Evolutionary conservation across 2,329 filamentous ascomycete species (phyloP).

Genomic region (Pseudogymnoascus sp.): DNA sequence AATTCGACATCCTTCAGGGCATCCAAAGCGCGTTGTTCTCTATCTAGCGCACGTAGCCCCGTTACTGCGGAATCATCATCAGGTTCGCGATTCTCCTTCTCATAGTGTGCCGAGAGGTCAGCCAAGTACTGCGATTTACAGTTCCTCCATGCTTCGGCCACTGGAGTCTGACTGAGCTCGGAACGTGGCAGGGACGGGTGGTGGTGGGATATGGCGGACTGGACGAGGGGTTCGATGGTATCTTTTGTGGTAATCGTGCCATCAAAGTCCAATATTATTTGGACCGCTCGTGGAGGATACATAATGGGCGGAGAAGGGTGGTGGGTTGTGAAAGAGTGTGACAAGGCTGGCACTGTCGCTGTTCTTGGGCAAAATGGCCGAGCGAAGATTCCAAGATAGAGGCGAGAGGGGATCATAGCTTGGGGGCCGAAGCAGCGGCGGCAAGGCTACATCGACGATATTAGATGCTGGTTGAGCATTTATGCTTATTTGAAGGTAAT

Average conservation of each 20-base stretch:
- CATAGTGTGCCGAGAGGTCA: slow-evolving; percentile 16
- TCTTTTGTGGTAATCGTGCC: slow-evolving; percentile 27
- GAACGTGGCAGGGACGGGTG: slow-evolving; percentile 13
- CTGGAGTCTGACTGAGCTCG: slow-evolving; percentile 9
- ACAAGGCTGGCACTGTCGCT: neutral
- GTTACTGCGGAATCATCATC: neutral
- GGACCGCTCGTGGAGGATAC: neutral
- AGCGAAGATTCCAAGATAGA: neutral
- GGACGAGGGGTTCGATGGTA: slow-evolving; percentile 21
- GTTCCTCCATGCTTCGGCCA: slow-evolving; percentile 9
- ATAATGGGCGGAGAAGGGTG: neutral
- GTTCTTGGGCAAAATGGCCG: neutral
- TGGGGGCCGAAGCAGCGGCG: neutral
- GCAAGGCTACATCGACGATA: neutral
- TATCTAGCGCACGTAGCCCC: neutral
- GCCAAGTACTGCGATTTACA: slow-evolving; percentile 19
- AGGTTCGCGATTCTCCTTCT: slow-evolving; percentile 13
- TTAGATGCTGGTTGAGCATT: neutral
- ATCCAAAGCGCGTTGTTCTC: slow-evolving; percentile 20
- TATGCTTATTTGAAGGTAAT: neutral
- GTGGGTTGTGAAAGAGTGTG: neutral
- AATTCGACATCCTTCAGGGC: slow-evolving; percentile 21
- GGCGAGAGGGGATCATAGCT: neutral
- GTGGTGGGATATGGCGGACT: slow-evolving; percentile 10
- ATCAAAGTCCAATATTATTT: slow-evolving; percentile 19